Conservation (phyloP, 768 basidiomycete species). For the Nidularia pulvinata region DNA sequence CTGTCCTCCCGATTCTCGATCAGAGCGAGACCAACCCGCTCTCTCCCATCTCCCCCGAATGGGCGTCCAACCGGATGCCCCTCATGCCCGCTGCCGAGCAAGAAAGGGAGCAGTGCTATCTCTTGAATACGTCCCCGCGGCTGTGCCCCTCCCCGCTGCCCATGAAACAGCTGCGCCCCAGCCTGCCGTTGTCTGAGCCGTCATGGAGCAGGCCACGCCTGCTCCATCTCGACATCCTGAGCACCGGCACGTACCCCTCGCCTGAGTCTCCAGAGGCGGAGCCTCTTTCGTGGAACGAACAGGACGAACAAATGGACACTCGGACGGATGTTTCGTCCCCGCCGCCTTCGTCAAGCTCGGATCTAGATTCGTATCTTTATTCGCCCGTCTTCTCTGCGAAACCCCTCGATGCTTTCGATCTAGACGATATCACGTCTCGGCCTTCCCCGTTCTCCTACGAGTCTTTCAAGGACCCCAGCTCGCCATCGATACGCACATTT, state of each 20-base stretch:
- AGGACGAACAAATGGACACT: too few species aligned
- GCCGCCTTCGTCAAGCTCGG: not conserved
- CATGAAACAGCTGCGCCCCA: too few species aligned
- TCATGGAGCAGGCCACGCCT: not conserved
- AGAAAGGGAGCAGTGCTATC: not conserved
- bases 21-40: not conserved
- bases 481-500: not conserved
- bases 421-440: too few species aligned
- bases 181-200: too few species aligned
- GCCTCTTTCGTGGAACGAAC: not conserved
- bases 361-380: not conserved
- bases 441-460: not conserved
- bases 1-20: not conserved
- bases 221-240: not conserved
- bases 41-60: slow-evolving; percentile 1
- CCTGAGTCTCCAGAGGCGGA: not conserved
- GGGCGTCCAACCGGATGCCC: not conserved
- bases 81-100: not conserved
- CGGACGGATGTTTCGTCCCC: not conserved
- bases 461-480: not conserved
- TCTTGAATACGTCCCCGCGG: not conserved
- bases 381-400: not conserved
- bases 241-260: not conserved
- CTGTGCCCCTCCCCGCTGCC: not conserved
- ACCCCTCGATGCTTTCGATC: not conserved